phyloP scores from a whole-genome alignment of 228 moss, liverwort and hornwort genomes.

The Sphagnum fallax region DNA sequence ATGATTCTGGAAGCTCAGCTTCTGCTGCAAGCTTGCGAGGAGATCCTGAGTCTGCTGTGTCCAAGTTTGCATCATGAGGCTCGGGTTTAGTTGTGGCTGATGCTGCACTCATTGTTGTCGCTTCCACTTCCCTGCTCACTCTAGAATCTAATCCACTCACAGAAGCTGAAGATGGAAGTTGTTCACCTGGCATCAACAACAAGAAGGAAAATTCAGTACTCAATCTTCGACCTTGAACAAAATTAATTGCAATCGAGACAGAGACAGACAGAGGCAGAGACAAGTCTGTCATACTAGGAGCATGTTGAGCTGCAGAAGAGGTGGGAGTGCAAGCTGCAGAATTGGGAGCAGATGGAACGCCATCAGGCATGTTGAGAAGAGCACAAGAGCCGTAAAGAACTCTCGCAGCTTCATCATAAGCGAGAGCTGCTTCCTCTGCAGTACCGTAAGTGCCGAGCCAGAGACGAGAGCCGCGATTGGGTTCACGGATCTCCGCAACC shows the following conservation, averaged over 20 bases:
- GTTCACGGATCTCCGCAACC: slow-evolving; percentile 64
- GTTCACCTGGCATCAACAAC: slow-evolving; percentile 12
- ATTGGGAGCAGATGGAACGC: background rate
- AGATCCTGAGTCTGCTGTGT: slow-evolving; percentile 49
- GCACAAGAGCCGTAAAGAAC: slow-evolving; percentile 50
- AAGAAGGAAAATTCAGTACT: background rate
- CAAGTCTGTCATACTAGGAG: background rate
- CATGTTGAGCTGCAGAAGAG: background rate
- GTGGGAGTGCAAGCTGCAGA: background rate
- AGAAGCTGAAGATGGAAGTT: slow-evolving; percentile 1
- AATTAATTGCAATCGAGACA: no score
- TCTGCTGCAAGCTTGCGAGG: slow-evolving; percentile 43
- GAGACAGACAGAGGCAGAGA: no score
- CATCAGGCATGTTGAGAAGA: slow-evolving; percentile 50
- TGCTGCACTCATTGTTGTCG: slow-evolving; percentile 22
- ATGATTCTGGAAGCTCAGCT: slow-evolving; percentile 11
- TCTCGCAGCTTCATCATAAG: slow-evolving; percentile 55
- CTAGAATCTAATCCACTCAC: slow-evolving; percentile 1
- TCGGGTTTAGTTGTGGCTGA: slow-evolving; percentile 32
- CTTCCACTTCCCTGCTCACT: slow-evolving; percentile 10
- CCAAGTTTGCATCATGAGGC: slow-evolving; percentile 11
- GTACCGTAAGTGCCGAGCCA: slow-evolving; percentile 57
- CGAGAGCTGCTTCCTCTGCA: slow-evolving; percentile 54
- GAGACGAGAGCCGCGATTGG: slow-evolving; percentile 49
- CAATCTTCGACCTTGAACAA: no score